These are phyloP conservation scores for Rhizopogon salebrosus DNA, from an alignment of 768 basidiomycete genomes.

Conservation along the genomic window DNA sequence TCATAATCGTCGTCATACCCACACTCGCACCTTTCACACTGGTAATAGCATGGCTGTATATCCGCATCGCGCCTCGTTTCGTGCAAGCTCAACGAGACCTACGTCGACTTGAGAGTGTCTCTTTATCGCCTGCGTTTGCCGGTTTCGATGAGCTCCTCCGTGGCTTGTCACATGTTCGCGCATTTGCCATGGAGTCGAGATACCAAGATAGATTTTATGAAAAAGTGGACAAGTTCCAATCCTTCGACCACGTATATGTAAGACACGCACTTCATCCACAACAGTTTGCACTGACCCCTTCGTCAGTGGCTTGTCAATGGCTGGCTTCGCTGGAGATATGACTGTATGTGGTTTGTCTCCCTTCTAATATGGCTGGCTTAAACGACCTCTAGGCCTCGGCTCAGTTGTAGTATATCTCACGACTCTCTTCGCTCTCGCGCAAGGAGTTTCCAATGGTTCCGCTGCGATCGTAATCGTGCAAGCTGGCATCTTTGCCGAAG, in stretches of 20 bases:
- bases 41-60: conserved; percentile 65
- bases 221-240: conserved; percentile 63
- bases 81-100: conserved; percentile 63
- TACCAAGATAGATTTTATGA: conserved; percentile 62
- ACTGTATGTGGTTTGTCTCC: conserved; percentile 38
- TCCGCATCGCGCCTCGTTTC: conserved; percentile 56
- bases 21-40: conserved; percentile 61
- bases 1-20: conserved; percentile 61
- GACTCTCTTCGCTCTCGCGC: conserved; percentile 62
- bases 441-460: conserved; percentile 50
- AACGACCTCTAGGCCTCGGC: conserved; percentile 44
- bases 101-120: conserved; percentile 59
- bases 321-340: conserved; percentile 73
- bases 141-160: conserved; percentile 68
- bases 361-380: background rate
- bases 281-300: background rate
- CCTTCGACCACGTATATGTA: conserved; percentile 68
- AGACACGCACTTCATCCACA: conserved; percentile 19
- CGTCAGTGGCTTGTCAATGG: conserved; percentile 59
- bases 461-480: conserved; percentile 71
- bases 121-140: conserved; percentile 66
- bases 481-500: conserved; percentile 65
- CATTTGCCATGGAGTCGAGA: conserved; percentile 64
- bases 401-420: conserved; percentile 66
- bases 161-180: conserved; percentile 63